Evolutionary conservation across 2,329 filamentous ascomycete species (phyloP).

Genomic region (Fusarium concolor): DNA sequence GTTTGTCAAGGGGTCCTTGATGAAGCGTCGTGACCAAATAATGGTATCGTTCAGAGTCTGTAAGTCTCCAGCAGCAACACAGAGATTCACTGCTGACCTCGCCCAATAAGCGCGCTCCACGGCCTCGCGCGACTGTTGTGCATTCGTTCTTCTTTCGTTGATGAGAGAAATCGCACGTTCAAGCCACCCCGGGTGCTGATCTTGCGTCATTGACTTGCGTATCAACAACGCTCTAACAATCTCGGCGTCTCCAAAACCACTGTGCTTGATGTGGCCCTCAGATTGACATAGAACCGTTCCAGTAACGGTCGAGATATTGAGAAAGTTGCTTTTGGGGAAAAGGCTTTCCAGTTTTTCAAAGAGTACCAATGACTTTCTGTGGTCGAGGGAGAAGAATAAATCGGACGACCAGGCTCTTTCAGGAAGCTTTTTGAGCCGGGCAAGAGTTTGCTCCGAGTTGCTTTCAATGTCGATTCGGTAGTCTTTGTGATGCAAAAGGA

Average conservation of each 20-base stretch:
- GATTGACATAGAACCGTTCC: conserved; percentile 22
- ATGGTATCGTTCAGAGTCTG: conserved; percentile 40
- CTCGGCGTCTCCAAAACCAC: conserved; percentile 27
- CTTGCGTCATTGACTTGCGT: conserved; percentile 11
- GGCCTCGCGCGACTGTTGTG: conserved; percentile 40
- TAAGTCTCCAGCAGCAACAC: conserved; percentile 43
- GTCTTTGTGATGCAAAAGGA: conserved; percentile 31
- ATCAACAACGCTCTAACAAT: conserved; percentile 26
- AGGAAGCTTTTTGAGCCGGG: conserved; percentile 3
- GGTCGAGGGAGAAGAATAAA: conserved; percentile 31
- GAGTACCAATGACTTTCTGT: conserved; percentile 17
- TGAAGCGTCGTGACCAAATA: conserved; percentile 47
- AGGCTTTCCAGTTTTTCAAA: conserved; percentile 33
- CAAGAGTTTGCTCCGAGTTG: conserved; percentile 5
- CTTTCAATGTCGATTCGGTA: conserved; percentile 43
- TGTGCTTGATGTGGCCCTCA: conserved; percentile 4
- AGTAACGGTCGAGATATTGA: not conserved
- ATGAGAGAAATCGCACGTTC: conserved; percentile 24
- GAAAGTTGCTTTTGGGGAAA: conserved; percentile 32
- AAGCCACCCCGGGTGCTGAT: conserved; percentile 27
- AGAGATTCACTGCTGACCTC: conserved; percentile 44
- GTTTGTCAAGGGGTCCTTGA: conserved; percentile 41
- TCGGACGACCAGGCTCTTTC: conserved; percentile 21
- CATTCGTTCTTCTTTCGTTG: conserved; percentile 39
- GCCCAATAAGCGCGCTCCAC: conserved; percentile 44